phyloP scores from a whole-genome alignment of 2,329 filamentous ascomycete species.

The Sclerotinia spermophila region DNA sequence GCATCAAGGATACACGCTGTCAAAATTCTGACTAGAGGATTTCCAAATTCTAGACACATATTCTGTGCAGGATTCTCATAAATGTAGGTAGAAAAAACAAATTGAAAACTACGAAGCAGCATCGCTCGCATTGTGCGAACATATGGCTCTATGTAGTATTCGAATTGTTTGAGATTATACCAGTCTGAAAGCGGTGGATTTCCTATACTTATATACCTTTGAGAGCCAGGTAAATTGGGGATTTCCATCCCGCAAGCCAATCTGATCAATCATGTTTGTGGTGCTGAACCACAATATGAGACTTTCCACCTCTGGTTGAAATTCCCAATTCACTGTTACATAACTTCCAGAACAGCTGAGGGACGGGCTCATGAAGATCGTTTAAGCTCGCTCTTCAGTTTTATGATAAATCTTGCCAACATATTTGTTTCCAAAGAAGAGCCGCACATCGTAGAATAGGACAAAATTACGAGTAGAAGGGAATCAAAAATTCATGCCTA shows the following conservation, averaged over 20 bases:
- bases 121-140: background rate
- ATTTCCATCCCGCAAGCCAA: background rate
- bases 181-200: background rate
- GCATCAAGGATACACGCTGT: background rate
- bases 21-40: background rate
- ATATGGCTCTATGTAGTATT: accelerated
- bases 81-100: background rate
- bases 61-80: background rate
- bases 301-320: too few species aligned
- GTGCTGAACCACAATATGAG: background rate
- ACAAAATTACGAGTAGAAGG: too few species aligned
- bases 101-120: background rate
- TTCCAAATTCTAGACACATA: background rate
- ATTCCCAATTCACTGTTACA: too few species aligned
- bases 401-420: too few species aligned
- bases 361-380: too few species aligned
- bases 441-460: too few species aligned
- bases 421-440: too few species aligned
- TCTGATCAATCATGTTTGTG: background rate
- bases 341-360: too few species aligned
- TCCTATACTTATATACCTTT: background rate
- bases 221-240: background rate
- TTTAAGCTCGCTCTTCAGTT: too few species aligned
- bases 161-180: background rate
- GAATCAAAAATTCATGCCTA: too few species aligned